Percentiles rank a stretch among this genome's conserved stretches.
Evolutionary conservation across 2,329 filamentous ascomycete species (phyloP).

Genomic region (Ceratocystis alfenasii): DNA sequence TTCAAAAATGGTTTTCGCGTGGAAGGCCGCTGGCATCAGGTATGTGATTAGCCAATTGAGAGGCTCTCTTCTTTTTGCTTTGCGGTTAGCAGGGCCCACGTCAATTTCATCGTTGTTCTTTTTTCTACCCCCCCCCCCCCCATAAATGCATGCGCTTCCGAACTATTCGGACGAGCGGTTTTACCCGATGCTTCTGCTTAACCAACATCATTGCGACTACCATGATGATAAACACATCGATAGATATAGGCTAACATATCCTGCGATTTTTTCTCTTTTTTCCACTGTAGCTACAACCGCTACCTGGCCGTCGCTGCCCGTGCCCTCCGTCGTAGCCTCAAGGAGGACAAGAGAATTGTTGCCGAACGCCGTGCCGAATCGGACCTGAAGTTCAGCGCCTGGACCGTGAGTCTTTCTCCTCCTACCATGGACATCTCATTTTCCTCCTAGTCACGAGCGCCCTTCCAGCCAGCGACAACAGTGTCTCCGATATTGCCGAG

Average conservation of each 20-base stretch:
- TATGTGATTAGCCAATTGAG: conserved; percentile 42
- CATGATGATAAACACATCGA: neutral
- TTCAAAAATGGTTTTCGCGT: conserved; percentile 86
- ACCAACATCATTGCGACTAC: neutral
- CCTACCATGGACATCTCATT: neutral
- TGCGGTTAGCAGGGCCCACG: conserved; percentile 67
- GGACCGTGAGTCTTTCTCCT: conserved; percentile 55
- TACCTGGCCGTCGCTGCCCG: conserved; percentile 93
- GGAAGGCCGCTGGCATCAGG: conserved; percentile 96
- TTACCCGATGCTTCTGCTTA: conserved; percentile 13
- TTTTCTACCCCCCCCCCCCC: conserved; percentile 20
- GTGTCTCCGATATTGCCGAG: conserved; percentile 28
- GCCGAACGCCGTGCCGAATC: conserved; percentile 84
- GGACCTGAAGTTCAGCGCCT: conserved; percentile 85
- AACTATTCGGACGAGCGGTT: conserved; percentile 13
- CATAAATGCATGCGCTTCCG: conserved; percentile 25
- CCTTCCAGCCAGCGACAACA: neutral
- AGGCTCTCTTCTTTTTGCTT: conserved; percentile 46
- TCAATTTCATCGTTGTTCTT: conserved; percentile 29
- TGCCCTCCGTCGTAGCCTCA: conserved; percentile 89
- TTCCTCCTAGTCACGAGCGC: neutral
- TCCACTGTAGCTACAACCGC: conserved; percentile 80
- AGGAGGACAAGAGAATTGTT: conserved; percentile 78
- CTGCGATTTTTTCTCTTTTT: neutral
- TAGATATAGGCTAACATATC: neutral